Conservation (phyloP, 306 rosid genomes). For the Cucurbita pepo region DNA sequence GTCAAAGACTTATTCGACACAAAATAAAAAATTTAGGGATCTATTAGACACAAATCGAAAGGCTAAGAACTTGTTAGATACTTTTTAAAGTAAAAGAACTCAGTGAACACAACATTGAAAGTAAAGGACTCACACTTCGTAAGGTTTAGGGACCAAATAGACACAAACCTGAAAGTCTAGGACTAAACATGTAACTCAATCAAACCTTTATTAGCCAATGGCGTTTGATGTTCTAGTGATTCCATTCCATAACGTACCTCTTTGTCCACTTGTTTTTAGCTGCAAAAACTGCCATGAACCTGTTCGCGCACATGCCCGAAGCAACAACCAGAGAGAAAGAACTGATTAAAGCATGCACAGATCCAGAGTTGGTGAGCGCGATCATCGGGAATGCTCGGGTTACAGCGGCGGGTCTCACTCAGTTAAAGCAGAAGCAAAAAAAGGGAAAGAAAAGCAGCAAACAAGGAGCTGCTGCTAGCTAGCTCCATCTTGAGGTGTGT, state of each 20-base stretch:
- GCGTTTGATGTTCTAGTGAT: background rate
- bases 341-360: slow-evolving; percentile 93
- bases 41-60: too few species aligned
- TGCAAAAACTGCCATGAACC: slow-evolving; percentile 82
- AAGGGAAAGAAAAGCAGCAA: slow-evolving; percentile 64
- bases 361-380: slow-evolving; percentile 78
- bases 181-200: background rate
- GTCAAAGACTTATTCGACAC: too few species aligned
- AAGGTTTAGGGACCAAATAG: background rate
- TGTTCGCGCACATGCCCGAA: slow-evolving; percentile 89
- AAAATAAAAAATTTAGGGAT: too few species aligned
- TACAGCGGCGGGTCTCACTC: slow-evolving; percentile 80
- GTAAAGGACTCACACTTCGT: too few species aligned
- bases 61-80: too few species aligned
- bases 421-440: slow-evolving; percentile 88
- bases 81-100: too few species aligned
- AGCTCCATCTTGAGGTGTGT: background rate
- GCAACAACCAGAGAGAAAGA: slow-evolving; percentile 78
- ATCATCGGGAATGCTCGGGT: slow-evolving; percentile 75
- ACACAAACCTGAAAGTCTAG: background rate
- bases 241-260: background rate
- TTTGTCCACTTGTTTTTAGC: slow-evolving; percentile 19
- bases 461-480: background rate
- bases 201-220: background rate
- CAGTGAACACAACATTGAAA: background rate